Percentiles rank a stretch among this genome's conserved stretches.
phyloP scores from a whole-genome alignment of 257 asterid species.

The Nicotiana otophora region DNA sequence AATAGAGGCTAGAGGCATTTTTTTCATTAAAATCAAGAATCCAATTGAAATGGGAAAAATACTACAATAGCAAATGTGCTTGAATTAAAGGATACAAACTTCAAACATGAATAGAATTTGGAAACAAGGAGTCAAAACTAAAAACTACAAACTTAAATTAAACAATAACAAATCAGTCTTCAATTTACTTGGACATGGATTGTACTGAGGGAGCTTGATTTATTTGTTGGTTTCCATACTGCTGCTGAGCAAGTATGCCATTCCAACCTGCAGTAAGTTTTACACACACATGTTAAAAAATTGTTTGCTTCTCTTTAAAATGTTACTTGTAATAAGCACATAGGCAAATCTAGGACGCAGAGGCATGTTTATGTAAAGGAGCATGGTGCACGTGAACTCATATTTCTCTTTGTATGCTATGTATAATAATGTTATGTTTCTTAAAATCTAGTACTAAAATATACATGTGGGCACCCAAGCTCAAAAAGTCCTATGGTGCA shows the following conservation, averaged over 20 bases:
- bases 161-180: neutral
- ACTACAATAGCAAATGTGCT: neutral
- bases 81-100: neutral
- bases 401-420: no score
- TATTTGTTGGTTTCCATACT: slow-evolving; percentile 14
- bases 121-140: neutral
- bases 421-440: no score
- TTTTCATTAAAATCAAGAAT: neutral
- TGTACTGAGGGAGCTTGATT: slow-evolving; percentile 33
- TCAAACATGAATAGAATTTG: neutral
- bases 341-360: no score
- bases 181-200: slow-evolving; percentile 31
- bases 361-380: no score
- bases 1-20: neutral
- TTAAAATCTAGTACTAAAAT: no score
- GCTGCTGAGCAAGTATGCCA: slow-evolving; percentile 40
- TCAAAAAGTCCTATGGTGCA: no score
- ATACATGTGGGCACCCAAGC: no score
- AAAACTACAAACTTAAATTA: neutral
- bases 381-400: no score
- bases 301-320: neutral
- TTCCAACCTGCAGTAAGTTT: slow-evolving; percentile 40
- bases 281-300: neutral
- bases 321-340: neutral
- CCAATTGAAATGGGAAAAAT: neutral